Evolutionary conservation across 2,329 filamentous ascomycete species (phyloP).

Genomic region (Fusarium sublunatum): DNA sequence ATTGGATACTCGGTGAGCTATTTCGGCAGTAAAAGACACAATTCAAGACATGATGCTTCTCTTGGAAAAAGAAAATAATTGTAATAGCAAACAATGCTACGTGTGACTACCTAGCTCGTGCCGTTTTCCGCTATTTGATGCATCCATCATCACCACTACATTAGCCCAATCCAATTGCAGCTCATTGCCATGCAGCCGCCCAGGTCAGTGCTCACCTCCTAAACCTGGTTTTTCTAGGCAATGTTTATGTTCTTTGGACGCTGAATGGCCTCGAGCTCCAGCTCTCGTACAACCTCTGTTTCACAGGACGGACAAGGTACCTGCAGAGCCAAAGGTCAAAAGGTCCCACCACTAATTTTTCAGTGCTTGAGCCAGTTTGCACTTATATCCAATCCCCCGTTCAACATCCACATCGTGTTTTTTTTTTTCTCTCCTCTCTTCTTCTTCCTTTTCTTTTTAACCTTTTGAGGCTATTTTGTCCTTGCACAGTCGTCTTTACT

Average conservation of each 20-base stretch:
- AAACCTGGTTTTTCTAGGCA: conserved; percentile 15
- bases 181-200: conserved; percentile 15
- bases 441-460: conserved; percentile 8
- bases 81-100: conserved; percentile 5
- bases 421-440: conserved; percentile 19
- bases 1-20: conserved; percentile 22
- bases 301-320: conserved; percentile 12
- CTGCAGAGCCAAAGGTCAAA: conserved; percentile 4
- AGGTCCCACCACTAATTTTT: conserved; percentile 37
- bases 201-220: conserved; percentile 33
- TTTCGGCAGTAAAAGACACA: background rate
- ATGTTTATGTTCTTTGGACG: conserved; percentile 8
- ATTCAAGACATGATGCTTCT: background rate
- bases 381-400: conserved; percentile 44
- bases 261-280: conserved; percentile 33
- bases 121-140: conserved; percentile 30
- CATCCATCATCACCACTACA: conserved; percentile 15
- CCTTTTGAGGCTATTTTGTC: conserved; percentile 12
- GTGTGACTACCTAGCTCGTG: conserved; percentile 3
- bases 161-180: conserved; percentile 36
- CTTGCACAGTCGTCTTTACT: conserved; percentile 3
- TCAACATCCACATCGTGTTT: conserved; percentile 29
- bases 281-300: conserved; percentile 5
- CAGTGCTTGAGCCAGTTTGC: conserved; percentile 30
- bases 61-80: conserved; percentile 4